Conservation (phyloP, 257 asterid genomes). For the Solanum lycopersicoides region DNA sequence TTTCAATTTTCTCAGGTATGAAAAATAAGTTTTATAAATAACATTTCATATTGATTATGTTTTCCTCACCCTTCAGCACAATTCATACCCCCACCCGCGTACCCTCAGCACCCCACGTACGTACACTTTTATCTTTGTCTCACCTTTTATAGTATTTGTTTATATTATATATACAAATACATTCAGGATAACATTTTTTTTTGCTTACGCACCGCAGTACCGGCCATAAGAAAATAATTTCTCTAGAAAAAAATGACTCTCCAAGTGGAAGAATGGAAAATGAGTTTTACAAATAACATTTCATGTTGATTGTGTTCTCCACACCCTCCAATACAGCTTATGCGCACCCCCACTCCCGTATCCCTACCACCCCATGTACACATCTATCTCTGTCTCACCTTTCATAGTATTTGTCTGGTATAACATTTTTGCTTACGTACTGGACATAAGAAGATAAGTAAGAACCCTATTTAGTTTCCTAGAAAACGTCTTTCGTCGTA, state of each 20-base stretch:
- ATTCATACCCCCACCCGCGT: accelerated
- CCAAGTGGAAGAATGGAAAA: no score
- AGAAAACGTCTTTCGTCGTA: no score
- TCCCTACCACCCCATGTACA: not conserved
- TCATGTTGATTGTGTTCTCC: not conserved
- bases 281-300: not conserved
- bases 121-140: accelerated
- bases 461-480: not conserved
- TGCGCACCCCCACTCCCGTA: not conserved
- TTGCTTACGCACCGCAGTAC: not conserved
- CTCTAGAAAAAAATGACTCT: not conserved
- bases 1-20: not conserved
- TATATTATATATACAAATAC: not conserved
- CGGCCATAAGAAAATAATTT: not conserved
- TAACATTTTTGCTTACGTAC: accelerated
- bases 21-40: not conserved
- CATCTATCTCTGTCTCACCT: accelerated
- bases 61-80: not conserved
- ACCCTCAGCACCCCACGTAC: not conserved
- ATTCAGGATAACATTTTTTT: not conserved
- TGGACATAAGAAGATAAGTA: not conserved
- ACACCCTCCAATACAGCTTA: no score
- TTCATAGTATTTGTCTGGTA: not conserved
- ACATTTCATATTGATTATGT: not conserved
- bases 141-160: not conserved